Evolutionary conservation across 2,329 filamentous ascomycete genomes (phyloP).

Genomic region (Conoideocrella luteorostrata): DNA sequence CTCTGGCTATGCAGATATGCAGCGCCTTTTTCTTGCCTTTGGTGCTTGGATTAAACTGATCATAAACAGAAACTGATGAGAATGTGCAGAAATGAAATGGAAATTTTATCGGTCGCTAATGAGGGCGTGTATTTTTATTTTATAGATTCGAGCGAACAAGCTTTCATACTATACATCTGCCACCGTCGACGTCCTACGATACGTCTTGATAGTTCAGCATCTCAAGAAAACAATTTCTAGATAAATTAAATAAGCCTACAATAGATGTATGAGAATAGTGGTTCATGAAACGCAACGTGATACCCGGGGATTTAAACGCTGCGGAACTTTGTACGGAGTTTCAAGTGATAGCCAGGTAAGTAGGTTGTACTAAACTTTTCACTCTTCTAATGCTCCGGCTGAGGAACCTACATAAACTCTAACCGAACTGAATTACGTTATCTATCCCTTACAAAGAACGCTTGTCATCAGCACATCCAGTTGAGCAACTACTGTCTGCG

Average conservation of each 20-base stretch:
- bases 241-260: not conserved
- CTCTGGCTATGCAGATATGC: slow-evolving; percentile 18
- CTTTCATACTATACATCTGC: not conserved
- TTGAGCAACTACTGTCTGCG: too few relatives aligned
- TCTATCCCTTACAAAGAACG: too few relatives aligned
- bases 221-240: not conserved
- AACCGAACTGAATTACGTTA: too few relatives aligned
- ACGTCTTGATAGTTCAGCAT: not conserved
- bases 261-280: not conserved
- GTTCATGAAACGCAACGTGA: not conserved
- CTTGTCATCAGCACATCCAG: too few relatives aligned
- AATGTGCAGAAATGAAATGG: not conserved
- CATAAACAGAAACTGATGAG: not conserved
- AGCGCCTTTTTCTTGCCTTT: slow-evolving; percentile 19
- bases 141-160: not conserved
- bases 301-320: not conserved
- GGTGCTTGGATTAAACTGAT: slow-evolving; percentile 20
- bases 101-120: not conserved
- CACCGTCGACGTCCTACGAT: not conserved
- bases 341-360: too few relatives aligned
- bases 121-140: not conserved
- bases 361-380: too few relatives aligned
- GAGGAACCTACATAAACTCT: too few relatives aligned
- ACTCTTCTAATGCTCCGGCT: too few relatives aligned
- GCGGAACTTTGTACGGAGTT: not conserved